Conservation (phyloP, 1,284 basidiomycete species). For the Chondrostereum purpureum region DNA sequence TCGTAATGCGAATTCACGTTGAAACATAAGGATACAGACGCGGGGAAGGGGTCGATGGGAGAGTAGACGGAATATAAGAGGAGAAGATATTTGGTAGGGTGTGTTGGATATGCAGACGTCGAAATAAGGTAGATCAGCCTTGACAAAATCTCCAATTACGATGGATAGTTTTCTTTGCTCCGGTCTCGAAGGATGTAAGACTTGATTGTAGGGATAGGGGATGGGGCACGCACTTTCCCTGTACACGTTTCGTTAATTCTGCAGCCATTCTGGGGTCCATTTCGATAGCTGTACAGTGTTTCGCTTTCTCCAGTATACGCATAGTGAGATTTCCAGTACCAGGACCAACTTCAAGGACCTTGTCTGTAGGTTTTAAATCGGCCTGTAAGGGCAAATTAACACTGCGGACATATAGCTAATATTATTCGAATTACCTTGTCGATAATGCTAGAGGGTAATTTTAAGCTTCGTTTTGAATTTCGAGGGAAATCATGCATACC, state of each 20-base stretch:
- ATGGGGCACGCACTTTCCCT: constrained; percentile 81
- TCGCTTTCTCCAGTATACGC: constrained; percentile 89
- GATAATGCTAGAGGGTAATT: constrained; percentile 75
- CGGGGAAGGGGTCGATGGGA: constrained; percentile 34
- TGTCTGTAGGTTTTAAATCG: constrained; percentile 89
- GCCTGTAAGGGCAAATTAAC: no score
- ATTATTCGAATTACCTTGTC: constrained; percentile 52
- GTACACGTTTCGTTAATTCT: constrained; percentile 53
- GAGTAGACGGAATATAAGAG: constrained; percentile 5
- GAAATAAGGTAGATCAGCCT: constrained; percentile 5
- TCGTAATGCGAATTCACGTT: constrained; percentile 38
- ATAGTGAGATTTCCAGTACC: constrained; percentile 98
- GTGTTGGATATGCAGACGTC: constrained; percentile 8
- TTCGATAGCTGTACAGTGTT: constrained; percentile 90
- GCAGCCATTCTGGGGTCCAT: constrained; percentile 98
- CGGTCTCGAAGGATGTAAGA: constrained; percentile 50
- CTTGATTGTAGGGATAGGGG: constrained; percentile 1
- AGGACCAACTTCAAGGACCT: constrained; percentile 96
- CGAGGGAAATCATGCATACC: constrained; percentile 64
- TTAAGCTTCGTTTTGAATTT: no score
- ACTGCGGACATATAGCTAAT: no score
- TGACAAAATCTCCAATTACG: constrained; percentile 6
- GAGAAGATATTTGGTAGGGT: constrained; percentile 91
- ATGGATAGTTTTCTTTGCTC: constrained; percentile 90
- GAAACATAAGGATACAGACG: constrained; percentile 7